Base-by-base conservation (phyloP, 2,329 filamentous ascomycete genomes). In the Verticillium tricorpus region DNA sequence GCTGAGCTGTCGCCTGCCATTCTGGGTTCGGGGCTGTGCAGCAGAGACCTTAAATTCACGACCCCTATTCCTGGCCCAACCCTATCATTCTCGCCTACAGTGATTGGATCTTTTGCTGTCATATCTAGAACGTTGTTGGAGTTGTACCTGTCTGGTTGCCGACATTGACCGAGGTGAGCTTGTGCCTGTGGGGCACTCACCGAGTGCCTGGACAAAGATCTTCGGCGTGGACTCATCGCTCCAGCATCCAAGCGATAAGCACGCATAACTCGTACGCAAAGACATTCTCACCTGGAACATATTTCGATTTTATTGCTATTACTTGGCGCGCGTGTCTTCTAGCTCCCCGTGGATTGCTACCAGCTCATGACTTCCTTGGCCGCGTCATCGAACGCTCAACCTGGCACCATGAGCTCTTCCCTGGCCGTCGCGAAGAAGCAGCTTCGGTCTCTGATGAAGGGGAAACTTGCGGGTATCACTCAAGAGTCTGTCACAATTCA, bases 361-460 rank as follows among this genome's bases (percentile, higher is more conserved):
- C 19, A 52, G 12, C 12, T 9, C 19, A 14, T 12, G 22, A 22
- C 19, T 19, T 3, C 11, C 17, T 25, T 14, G 19, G 19, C 19
- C 19, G 45, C 12, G 19, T 25, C 12, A 4, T 14, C 45, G 45
- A 6, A 3, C 19, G n/a, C 45, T 25, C 45, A 11, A 11, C 5
- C 45, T 12, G 40, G 12, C 34, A 64, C 73, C 64, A 87, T 86
- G 82, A 77, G 83, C 56, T 77, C 84, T 59, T 65, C 74, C 3
- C 76, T 93, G 61, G 82, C 82, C 66, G 80, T 83, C 62, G 87
- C 90, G 55, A 97, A 97, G 78, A 88, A 89, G 72, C 88, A 91
- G 68, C 80, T 97, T 64, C 85, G 93, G 62, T 81, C 80, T 65
- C 77, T 84, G 60, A 89, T 96, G 78, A 93, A 89, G 71, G 78